Conservation (phyloP, 257 asterid genomes). For the Lycium barbarum region DNA sequence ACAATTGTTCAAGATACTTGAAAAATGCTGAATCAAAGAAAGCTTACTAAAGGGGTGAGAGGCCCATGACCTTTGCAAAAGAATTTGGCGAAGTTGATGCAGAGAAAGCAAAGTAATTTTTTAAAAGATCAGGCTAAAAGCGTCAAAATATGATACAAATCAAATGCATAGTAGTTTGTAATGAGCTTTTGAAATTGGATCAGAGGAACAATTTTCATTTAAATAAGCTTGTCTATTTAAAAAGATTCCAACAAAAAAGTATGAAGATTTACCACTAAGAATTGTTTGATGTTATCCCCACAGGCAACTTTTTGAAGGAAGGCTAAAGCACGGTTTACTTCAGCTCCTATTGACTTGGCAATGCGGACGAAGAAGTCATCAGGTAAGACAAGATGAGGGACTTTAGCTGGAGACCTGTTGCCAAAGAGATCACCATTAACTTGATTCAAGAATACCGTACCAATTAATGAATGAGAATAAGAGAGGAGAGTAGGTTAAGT, state of each 20-base stretch:
- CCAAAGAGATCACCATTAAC: slow-evolving; percentile 27
- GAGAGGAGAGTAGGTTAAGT: background rate
- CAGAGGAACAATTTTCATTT: background rate
- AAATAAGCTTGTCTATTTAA: background rate
- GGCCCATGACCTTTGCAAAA: background rate
- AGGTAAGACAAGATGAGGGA: slow-evolving; percentile 63
- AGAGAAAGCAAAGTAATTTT: background rate
- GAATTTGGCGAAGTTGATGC: background rate
- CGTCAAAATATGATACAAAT: background rate
- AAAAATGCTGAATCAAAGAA: background rate
- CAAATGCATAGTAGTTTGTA: slow-evolving; percentile 5
- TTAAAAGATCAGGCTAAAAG: background rate
- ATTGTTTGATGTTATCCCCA: slow-evolving; percentile 66
- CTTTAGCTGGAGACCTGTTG: slow-evolving; percentile 56
- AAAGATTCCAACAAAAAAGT: background rate
- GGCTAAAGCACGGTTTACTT: slow-evolving; percentile 60
- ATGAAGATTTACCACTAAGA: slow-evolving; percentile 54
- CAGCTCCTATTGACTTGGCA: slow-evolving; percentile 60
- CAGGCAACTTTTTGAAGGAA: slow-evolving; percentile 73
- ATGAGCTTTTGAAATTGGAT: background rate
- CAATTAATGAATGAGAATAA: slow-evolving; percentile 27
- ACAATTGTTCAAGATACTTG: background rate
- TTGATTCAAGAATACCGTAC: slow-evolving; percentile 22
- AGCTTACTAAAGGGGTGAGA: background rate
- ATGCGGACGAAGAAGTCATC: slow-evolving; percentile 59